Evolutionary conservation across 495 filamentous ascomycete species (phyloP), one percentile per base, ranked within the genome.

Genomic region (Neurospora tetraspora): DNA sequence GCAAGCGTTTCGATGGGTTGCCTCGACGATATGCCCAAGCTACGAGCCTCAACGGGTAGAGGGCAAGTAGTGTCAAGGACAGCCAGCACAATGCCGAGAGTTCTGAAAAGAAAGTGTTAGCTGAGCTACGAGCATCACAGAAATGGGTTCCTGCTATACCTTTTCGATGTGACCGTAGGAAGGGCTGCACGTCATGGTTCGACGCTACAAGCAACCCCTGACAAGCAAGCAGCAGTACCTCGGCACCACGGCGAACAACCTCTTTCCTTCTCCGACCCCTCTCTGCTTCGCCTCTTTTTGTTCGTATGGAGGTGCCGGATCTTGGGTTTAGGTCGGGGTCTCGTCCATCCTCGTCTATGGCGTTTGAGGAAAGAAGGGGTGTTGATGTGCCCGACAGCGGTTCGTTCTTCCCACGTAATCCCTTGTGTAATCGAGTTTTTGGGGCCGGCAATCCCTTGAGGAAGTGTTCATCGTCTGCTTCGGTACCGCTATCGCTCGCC

Each of bases 381-480:
- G 87, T 91, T 4, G 85, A 85, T 16, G 83, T 75, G 0, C 83
- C 83, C 1, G 87, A 88, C 2, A 84, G 71, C 10, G 69, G 72
- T 61, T 86, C 86, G 71, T 87, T 88, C 70, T 76, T 79, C 8
- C 85, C 87, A 59, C 86, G 81, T 37, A 97, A 81, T 4, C 94
- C 94, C 77, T 97, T 97, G 71, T 90, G 88, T 20, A 89, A 86
- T 43, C 90, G 86, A 18, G 86, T 71, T 36, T 88, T 90, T 2
- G 94, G 92, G 0, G 93, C 91, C 2, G 94, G 94, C 39, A 97
- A 80, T 5, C 93, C 92, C 78, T 90, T 93, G 74, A 97, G 85
- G 74, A 94, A 88, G 73, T 88, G 85, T 70, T 97, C 94, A 84
- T 97, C 94, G 77, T 97, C 93, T 18, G 94, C 93, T 77, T 98